phyloP scores from a whole-genome alignment of 2,329 filamentous ascomycete genomes.

The Phialophora chinensis region DNA sequence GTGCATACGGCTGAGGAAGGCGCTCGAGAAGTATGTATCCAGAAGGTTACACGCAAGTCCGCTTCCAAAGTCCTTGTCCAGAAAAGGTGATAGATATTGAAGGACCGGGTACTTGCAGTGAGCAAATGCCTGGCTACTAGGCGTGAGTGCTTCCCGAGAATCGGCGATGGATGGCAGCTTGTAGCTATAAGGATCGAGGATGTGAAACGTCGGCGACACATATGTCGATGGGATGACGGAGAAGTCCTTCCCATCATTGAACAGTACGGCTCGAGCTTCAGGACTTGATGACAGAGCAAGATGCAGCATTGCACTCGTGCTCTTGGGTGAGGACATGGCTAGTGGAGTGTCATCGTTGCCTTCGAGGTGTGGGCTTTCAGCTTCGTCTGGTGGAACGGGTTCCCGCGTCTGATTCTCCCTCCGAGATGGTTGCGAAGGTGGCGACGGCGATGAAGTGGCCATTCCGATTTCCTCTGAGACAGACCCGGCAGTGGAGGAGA shows the following conservation, averaged over 20 bases:
- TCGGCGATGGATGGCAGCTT: conserved; percentile 34
- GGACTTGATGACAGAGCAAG: conserved; percentile 19
- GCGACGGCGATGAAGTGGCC: background rate
- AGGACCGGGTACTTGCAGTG: conserved; percentile 33
- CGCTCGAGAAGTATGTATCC: conserved; percentile 56
- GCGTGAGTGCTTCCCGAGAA: conserved; percentile 31
- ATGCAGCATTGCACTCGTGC: conserved; percentile 24
- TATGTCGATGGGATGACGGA: conserved; percentile 31
- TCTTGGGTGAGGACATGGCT: conserved; percentile 24
- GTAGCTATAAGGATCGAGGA: conserved; percentile 36
- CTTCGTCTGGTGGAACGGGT: background rate
- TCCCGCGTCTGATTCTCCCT: conserved; percentile 1
- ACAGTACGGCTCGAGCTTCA: conserved; percentile 18
- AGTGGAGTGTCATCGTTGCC: conserved; percentile 7
- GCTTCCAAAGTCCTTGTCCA: conserved; percentile 32
- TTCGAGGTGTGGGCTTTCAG: conserved; percentile 1
- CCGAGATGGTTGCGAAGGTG: conserved; percentile 11
- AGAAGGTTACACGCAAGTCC: conserved; percentile 55
- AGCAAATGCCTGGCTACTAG: conserved; percentile 27
- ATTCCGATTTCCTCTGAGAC: conserved; percentile 6
- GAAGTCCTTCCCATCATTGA: conserved; percentile 29
- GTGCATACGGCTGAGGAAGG: conserved; percentile 52
- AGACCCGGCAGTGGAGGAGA: conserved; percentile 11
- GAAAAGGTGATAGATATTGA: conserved; percentile 33
- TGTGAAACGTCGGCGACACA: conserved; percentile 34